Evolutionary conservation across 106 monocot species (phyloP), one percentile per base, ranked within the genome.

Genomic region (Dioscorea alata): DNA sequence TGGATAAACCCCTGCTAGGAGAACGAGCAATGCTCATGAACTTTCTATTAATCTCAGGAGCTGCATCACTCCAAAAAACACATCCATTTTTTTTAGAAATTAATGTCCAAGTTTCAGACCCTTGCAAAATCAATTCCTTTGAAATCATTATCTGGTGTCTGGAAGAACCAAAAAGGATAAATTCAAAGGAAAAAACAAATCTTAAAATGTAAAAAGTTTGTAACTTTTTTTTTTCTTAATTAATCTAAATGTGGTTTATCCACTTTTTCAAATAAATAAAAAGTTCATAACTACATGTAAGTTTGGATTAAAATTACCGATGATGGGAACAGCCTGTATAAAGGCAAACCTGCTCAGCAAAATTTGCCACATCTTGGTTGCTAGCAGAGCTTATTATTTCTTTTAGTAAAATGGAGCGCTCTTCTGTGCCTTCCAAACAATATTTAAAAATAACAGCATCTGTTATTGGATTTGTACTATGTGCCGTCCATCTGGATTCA

Each of bases 271-370:
- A 57, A 64, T 8, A 57, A 17, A 8, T 6, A 54, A 51, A 49
- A 24, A 33, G 2, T 35, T 12, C 32, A 51, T 17, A 8, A 23
- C 9, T 19, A 16, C 6, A 9, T 22, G 34, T 3, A 19, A 48
- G n/a, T 60, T 19, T 42, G 14, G 28, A 64, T 15, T 17, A 49
- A 28, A 32, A 59, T 74, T 81, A 99, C 99, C 87, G 57, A 76
- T 99, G 93, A 76, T 99, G 99, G 52, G 73, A 71, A 72, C 99
- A 99, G 62, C 93, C 99, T 73, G 85, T 61, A 68, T 87, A 99
- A 64, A 90, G 61, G 42, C 78, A 89, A 71, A 99, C 77, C 71
- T 90, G 82, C 48, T 93, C 79, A 13, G 85, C 83, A 75, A 99
- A 93, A 20, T 79, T 80, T 8, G 15, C 61, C 21, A 93, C 68